A percentile compares a stretch with the other conserved stretches of the same genome.
These are phyloP conservation scores for Striga hermonthica DNA, from an alignment of 305 asterid species.

Conservation along the genomic window DNA sequence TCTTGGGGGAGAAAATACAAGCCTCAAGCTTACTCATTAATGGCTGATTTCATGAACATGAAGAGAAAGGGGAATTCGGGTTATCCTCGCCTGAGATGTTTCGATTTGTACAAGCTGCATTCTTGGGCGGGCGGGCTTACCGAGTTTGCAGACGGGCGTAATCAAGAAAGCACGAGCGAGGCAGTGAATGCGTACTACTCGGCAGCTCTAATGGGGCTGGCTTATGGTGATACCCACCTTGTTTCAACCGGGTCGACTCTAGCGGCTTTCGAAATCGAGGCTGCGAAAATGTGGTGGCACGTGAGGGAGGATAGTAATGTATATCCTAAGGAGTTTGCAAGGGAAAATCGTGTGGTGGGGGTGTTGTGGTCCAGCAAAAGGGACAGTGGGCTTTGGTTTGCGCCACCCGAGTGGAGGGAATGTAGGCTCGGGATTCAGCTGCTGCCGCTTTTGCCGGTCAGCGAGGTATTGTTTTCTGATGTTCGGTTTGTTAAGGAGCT, in stretches of 20 bases:
- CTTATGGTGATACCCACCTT: conserved; percentile 79
- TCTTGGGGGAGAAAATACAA: conserved; percentile 75
- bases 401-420: conserved; percentile 71
- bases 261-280: conserved; percentile 61
- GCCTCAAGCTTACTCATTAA: conserved; percentile 60
- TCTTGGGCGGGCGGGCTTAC: conserved; percentile 91
- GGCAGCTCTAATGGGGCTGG: conserved; percentile 79
- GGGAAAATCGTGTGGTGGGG: conserved; percentile 68
- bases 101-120: conserved; percentile 71
- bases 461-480: conserved; percentile 64
- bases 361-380: conserved; percentile 77
- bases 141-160: conserved; percentile 78
- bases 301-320: conserved; percentile 44
- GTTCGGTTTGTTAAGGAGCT: conserved; percentile 49
- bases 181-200: conserved; percentile 85
- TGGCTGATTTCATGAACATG: conserved; percentile 77
- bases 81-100: conserved; percentile 69
- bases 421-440: conserved; percentile 74
- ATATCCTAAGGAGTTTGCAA: conserved; percentile 56
- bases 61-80: conserved; percentile 45
- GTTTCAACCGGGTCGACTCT: conserved; percentile 64
- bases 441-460: conserved; percentile 65
- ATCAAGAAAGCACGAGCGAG: conserved; percentile 87
- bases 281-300: conserved; percentile 90
- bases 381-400: conserved; percentile 84